Base-by-base conservation (phyloP, 140 eudicot genomes). In the Oenanthe javanica region DNA sequence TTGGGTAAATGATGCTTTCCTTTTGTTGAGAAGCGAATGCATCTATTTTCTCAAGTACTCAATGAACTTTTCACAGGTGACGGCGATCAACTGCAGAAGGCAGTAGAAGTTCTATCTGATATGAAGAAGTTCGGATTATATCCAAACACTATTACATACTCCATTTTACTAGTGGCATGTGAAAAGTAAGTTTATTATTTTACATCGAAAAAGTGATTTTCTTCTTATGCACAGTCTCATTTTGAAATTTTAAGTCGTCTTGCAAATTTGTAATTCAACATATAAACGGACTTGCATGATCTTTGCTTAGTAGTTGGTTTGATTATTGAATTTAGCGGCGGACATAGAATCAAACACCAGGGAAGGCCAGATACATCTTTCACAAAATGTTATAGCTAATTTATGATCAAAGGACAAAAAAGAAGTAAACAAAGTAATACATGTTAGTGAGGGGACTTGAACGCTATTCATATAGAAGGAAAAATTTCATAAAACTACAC, bases 141-240 rank as follows among this genome's bases (percentile, higher is more conserved):
- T 77, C 97, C 99, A 45, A 92, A 95, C 84, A 86, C 86, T 78
- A 85, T 93, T 87, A 95, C 98, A 59, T 95, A 95, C 93, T 92
- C 99, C 84, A 85, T 93, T 87, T 84, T 95, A 72, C 67, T 89
- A 81, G 97, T 90, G 79, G 97, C 98, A 84, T 90, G 98, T 85
- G 97, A 95, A 91, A 93, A 87, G 99, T 95, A 95, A 92, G 84
- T 67, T 72, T 38, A 85, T 80, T 54, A 76, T 54, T 64, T 47
- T 61, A 46, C 14, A 76, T 25, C 75, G 7, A 27, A 40, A 7
- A 27, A 40, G 55, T 80, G 64, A 31, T 13, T 18, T 8, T 66
- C 8, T 52, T 63, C 70, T 40, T 67, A 59, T 57, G 66, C n/a
- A 57, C 4, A 57, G 66, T 57, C 66, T 57, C 66, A 9, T 19